Percentiles rank a stretch among this genome's conserved stretches.
phyloP scores from a whole-genome alignment of 73 alveolate genomes.

The Stentor coeruleus region DNA sequence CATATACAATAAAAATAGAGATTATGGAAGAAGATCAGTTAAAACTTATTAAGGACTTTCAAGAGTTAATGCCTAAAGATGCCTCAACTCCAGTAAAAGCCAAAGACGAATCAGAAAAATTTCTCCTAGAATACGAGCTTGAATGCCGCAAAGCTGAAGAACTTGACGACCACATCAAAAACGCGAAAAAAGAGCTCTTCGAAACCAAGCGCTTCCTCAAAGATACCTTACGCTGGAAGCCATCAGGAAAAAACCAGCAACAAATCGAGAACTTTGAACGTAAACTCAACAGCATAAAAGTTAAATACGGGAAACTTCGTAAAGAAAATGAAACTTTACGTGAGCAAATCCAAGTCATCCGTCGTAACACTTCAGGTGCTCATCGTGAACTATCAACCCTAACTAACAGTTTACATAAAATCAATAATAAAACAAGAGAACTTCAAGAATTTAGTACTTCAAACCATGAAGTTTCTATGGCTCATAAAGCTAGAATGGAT shows the following conservation, averaged over 20 bases:
- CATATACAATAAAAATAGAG: no score
- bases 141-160: slow-evolving; percentile 14
- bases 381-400: not conserved
- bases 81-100: not conserved
- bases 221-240: slow-evolving; percentile 14
- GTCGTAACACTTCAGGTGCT: slow-evolving; percentile 14
- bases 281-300: not conserved
- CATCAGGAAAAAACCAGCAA: not conserved
- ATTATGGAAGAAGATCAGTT: not conserved
- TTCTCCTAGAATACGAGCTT: not conserved
- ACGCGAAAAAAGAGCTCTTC: not conserved
- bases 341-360: slow-evolving; percentile 9
- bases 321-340: not conserved
- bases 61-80: not conserved
- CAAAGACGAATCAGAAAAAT: not conserved
- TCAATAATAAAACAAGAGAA: not conserved
- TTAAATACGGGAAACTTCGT: not conserved
- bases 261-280: not conserved
- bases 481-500: not conserved
- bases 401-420: not conserved
- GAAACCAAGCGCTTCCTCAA: not conserved
- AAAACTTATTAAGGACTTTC: not conserved
- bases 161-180: slow-evolving; percentile 7
- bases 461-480: not conserved
- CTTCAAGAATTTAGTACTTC: not conserved